Conservation (phyloP, 257 asterid species). For the Nicotiana sylvestris region DNA sequence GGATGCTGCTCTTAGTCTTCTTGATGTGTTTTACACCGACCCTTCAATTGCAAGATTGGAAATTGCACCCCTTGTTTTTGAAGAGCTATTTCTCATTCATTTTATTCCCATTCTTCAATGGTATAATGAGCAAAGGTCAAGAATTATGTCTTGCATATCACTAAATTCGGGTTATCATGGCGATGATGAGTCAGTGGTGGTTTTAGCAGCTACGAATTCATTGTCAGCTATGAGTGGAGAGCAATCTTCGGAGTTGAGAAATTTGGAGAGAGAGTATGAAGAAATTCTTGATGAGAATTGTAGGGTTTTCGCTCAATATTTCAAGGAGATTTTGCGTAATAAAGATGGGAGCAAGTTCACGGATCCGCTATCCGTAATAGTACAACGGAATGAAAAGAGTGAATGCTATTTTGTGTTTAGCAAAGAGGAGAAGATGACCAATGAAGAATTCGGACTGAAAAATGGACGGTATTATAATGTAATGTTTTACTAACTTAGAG, state of each 20-base stretch:
- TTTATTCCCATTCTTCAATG: slow-evolving; percentile 47
- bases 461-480: slow-evolving; percentile 83
- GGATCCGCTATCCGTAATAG: slow-evolving; percentile 33
- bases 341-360: slow-evolving; percentile 16
- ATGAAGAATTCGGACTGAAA: slow-evolving; percentile 32
- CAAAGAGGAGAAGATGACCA: slow-evolving; percentile 26
- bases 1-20: slow-evolving; percentile 45
- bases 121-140: slow-evolving; percentile 39
- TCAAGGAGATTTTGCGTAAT: slow-evolving; percentile 37
- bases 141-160: slow-evolving; percentile 24
- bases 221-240: slow-evolving; percentile 56
- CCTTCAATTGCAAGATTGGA: slow-evolving; percentile 53
- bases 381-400: slow-evolving; percentile 12
- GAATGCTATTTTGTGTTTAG: not conserved
- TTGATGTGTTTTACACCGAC: slow-evolving; percentile 35
- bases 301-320: slow-evolving; percentile 40
- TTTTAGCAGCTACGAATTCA: slow-evolving; percentile 20
- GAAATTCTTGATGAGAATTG: slow-evolving; percentile 55
- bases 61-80: slow-evolving; percentile 52
- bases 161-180: slow-evolving; percentile 19
- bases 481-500: slow-evolving; percentile 27
- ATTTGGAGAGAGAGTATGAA: slow-evolving; percentile 58
- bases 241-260: slow-evolving; percentile 45
- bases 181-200: slow-evolving; percentile 31
- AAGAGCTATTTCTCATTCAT: slow-evolving; percentile 55